A percentile compares a stretch with the other conserved stretches of the same genome.
phyloP scores from a whole-genome alignment of 257 asterid species.

The Solanum tacnaense region DNA sequence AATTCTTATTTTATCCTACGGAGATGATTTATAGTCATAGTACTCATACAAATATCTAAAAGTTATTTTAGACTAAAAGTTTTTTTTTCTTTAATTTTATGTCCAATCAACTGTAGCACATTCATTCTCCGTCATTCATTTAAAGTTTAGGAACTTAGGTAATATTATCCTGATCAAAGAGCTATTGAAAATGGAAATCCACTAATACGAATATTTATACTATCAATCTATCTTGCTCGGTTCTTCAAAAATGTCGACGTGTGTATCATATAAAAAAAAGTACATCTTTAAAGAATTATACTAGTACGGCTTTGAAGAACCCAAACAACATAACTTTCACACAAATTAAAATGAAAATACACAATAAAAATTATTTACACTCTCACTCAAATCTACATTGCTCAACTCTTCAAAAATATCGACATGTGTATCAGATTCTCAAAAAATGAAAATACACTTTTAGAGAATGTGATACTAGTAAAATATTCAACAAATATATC shows the following conservation, averaged over 20 bases:
- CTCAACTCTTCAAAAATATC: not conserved
- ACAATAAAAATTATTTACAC: not conserved
- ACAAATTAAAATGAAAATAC: not conserved
- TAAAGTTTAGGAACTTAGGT: not conserved
- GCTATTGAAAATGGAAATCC: not conserved
- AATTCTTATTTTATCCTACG: not conserved
- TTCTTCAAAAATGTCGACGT: not conserved
- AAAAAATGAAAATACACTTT: not conserved
- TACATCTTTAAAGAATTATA: not conserved
- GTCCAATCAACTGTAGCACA: not conserved
- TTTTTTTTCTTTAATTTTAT: not conserved
- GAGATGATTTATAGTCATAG: not conserved
- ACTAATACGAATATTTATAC: not conserved
- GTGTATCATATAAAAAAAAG: not conserved
- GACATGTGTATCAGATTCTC: not conserved
- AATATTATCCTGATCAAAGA: not conserved
- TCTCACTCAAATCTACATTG: not conserved
- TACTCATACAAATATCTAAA: not conserved
- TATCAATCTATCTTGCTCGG: not conserved
- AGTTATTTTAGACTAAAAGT: not conserved
- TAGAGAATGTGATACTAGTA: not conserved
- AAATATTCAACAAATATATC: not conserved
- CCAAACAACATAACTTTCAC: not conserved
- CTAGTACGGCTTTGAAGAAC: not conserved
- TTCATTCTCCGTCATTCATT: not conserved